Base-by-base conservation (phyloP, 2,329 filamentous ascomycete genomes). In the Fusarium phyllophilum region DNA sequence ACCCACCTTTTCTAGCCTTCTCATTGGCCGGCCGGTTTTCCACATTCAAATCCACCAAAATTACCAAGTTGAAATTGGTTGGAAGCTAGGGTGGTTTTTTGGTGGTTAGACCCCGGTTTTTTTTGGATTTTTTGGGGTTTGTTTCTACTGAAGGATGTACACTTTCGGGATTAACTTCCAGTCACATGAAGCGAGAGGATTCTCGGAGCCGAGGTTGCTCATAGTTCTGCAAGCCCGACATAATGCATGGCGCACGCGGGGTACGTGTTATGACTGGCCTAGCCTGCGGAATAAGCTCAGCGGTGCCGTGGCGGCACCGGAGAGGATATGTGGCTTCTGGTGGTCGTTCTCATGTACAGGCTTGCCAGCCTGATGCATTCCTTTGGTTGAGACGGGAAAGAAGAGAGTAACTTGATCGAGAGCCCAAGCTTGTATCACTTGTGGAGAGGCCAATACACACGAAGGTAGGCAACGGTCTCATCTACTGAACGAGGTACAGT, bases 101-200 rank as follows among this genome's bases (percentile, higher is more conserved):
- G n/a, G n/a, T n/a, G n/a, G n/a, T n/a, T n/a, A n/a, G n/a, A n/a
- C n/a, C n/a, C n/a, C n/a, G n/a, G n/a, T n/a, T n/a, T n/a, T n/a
- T n/a, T n/a, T n/a, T n/a, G n/a, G n/a, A n/a, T n/a, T n/a, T n/a
- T n/a, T n/a, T n/a, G n/a, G n/a, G n/a, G n/a, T n/a, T 26, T 4
- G 26, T 26, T 26, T 26, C 26, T 6, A 26, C 4, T 26, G 26
- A 6, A 26, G 26, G 18, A 5, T 22, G 8, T 22, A 20, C 18
- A 3, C 29, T 22, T 20, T 2, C 4, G 6, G 0, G 0, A 10
- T 11, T 15, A 8, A 15, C 45, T 31, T 31, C 13, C 4, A 7
- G 14, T 46, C 44, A 31, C 14, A 48, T 31, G 20, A 8, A n/a
- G 45, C 14, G 15, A 3, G 17, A 3, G 2, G 10, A 17, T 17